phyloP scores from a whole-genome alignment of 352 stramenopile genomes.

The Phytophthora sansomeana region DNA sequence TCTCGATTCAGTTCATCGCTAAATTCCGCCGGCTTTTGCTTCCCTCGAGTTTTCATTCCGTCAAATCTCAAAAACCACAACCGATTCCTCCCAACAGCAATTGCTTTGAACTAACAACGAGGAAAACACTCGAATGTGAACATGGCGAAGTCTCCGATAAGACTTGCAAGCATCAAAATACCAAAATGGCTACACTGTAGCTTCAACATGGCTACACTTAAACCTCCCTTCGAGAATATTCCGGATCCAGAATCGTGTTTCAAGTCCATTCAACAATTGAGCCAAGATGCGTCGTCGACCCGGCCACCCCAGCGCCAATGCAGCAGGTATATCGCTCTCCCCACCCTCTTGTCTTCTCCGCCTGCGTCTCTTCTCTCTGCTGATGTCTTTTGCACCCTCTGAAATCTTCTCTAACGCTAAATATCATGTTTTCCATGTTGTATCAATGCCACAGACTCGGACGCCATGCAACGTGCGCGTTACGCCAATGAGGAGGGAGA shows the following conservation, averaged over 20 bases:
- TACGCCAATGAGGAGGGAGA: conserved; percentile 36
- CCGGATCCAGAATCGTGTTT: neutral
- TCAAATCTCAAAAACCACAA: too few species aligned
- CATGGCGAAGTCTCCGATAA: neutral
- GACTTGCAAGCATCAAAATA: conserved; percentile 5
- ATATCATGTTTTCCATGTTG: conserved; percentile 9
- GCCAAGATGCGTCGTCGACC: conserved; percentile 45
- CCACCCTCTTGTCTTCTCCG: conserved; percentile 3
- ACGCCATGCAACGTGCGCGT: conserved; percentile 41
- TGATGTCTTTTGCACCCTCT: conserved; percentile 2
- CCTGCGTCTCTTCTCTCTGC: conserved; percentile 4
- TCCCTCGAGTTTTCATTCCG: conserved; percentile 2
- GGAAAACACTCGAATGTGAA: too few species aligned
- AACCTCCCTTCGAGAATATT: neutral
- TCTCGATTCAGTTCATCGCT: conserved; percentile 42
- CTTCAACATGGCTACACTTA: neutral
- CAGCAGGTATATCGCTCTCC: conserved; percentile 22
- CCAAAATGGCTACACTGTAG: conserved; percentile 7
- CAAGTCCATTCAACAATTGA: neutral
- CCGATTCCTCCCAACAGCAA: too few species aligned
- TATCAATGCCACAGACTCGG: conserved; percentile 25
- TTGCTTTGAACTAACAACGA: too few species aligned
- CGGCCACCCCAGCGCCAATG: conserved; percentile 26
- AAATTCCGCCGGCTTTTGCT: conserved; percentile 37
- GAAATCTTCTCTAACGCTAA: conserved; percentile 12